phyloP scores from a whole-genome alignment of 2,329 filamentous ascomycete genomes.

The Exophiala xenobiotica region DNA sequence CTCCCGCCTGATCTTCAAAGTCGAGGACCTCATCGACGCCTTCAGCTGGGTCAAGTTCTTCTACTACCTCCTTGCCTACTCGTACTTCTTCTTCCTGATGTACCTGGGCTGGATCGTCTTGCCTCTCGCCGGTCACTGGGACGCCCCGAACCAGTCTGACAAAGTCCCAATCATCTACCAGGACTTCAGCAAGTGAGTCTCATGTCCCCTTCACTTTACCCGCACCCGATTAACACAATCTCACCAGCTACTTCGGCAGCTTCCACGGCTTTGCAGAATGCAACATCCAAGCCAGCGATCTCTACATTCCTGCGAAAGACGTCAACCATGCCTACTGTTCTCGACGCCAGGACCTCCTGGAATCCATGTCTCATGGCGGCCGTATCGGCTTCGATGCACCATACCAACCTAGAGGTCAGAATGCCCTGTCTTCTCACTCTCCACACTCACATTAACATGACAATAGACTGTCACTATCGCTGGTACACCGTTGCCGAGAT shows the following conservation, averaged over 20 bases:
- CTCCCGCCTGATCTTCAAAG: background rate
- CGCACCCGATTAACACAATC: no score
- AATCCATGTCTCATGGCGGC: constrained; percentile 44
- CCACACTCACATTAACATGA: background rate
- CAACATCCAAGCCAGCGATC: constrained; percentile 36
- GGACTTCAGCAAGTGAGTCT: constrained; percentile 19
- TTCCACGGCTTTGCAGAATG: constrained; percentile 41
- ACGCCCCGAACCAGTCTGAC: constrained; percentile 8
- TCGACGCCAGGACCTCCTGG: constrained; percentile 38
- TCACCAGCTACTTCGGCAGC: constrained; percentile 36
- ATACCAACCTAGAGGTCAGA: constrained; percentile 39
- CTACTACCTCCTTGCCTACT: constrained; percentile 15
- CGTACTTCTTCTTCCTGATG: constrained; percentile 18
- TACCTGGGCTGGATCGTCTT: constrained; percentile 21
- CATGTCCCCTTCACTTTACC: no score
- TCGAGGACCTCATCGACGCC: constrained; percentile 13
- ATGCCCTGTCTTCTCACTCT: background rate
- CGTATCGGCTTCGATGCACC: constrained; percentile 43
- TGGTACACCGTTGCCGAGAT: constrained; percentile 46
- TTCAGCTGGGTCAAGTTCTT: constrained; percentile 14
- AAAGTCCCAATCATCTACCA: constrained; percentile 10
- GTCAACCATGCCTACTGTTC: constrained; percentile 36
- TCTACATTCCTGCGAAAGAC: constrained; percentile 35
- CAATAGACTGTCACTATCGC: constrained; percentile 42
- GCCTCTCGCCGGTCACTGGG: constrained; percentile 17